Evolutionary conservation across 805 yeast species (phyloP).

Genomic region (Candida maltosa): DNA sequence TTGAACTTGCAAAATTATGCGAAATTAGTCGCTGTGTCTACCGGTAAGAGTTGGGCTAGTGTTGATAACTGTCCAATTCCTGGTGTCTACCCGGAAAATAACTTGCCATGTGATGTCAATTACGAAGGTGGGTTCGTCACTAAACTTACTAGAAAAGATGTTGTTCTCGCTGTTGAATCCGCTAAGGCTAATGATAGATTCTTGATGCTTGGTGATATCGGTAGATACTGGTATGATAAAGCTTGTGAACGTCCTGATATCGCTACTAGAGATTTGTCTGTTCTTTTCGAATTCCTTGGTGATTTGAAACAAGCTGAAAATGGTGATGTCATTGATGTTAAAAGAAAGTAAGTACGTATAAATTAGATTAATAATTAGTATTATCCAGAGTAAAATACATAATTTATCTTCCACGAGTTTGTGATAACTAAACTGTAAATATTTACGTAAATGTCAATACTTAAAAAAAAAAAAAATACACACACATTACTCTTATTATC

Average conservation of each 20-base stretch:
- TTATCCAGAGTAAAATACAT: too few species aligned
- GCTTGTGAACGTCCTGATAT: conserved; percentile 40
- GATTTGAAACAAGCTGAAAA: conserved; percentile 20
- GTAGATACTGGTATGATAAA: conserved; percentile 39
- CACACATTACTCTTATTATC: neutral
- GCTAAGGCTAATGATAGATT: conserved; percentile 32
- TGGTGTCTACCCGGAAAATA: conserved; percentile 36
- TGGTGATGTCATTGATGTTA: conserved; percentile 9
- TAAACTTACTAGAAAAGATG: conserved; percentile 43
- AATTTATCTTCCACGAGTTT: too few species aligned
- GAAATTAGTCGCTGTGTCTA: conserved; percentile 47
- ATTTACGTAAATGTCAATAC: neutral
- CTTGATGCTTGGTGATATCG: conserved; percentile 36
- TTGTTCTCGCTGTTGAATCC: conserved; percentile 39
- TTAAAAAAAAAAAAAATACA: neutral
- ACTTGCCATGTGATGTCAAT: conserved; percentile 43
- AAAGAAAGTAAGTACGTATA: conserved; percentile 5
- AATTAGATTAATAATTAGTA: too few species aligned
- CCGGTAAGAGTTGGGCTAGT: conserved; percentile 55
- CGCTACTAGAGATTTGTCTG: conserved; percentile 40
- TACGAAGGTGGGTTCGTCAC: conserved; percentile 49
- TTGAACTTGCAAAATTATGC: conserved; percentile 46
- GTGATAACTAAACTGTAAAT: too few species aligned
- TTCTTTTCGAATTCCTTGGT: conserved; percentile 42
- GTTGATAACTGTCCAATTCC: conserved; percentile 54